Percentiles rank a stretch among this genome's conserved stretches.
phyloP scores from a whole-genome alignment of 2,329 filamentous ascomycete genomes.

The Aspergillus persii region DNA sequence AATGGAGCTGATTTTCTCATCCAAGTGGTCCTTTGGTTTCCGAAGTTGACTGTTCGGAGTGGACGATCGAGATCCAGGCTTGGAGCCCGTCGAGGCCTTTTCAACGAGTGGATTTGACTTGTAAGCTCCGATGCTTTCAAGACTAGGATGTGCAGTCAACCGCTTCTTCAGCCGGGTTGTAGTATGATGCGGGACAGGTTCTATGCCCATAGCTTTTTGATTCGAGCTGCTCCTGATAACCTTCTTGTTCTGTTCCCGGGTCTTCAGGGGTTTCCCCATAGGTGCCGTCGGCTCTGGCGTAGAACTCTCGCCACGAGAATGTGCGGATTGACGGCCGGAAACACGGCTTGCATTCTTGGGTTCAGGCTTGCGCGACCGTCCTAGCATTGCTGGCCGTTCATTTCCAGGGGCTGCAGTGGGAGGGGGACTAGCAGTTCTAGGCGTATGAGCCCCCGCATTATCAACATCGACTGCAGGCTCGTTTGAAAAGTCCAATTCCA shows the following conservation, averaged over 20 bases:
- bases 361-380: neutral
- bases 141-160: slow-evolving; percentile 31
- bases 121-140: slow-evolving; percentile 32
- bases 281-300: slow-evolving; percentile 9
- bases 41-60: slow-evolving; percentile 40
- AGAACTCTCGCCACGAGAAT: slow-evolving; percentile 16
- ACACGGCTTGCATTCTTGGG: neutral
- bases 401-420: neutral
- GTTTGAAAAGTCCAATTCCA: slow-evolving; percentile 27
- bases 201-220: slow-evolving; percentile 12
- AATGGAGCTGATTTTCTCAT: slow-evolving; percentile 76
- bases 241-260: slow-evolving; percentile 18
- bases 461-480: slow-evolving; percentile 15
- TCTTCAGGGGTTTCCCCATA: slow-evolving; percentile 4
- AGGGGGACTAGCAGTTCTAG: neutral
- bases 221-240: slow-evolving; percentile 16
- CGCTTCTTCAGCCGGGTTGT: slow-evolving; percentile 27
- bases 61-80: slow-evolving; percentile 34
- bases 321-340: neutral
- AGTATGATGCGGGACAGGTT: slow-evolving; percentile 22
- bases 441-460: slow-evolving; percentile 2
- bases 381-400: neutral
- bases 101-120: slow-evolving; percentile 24
- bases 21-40: slow-evolving; percentile 65
- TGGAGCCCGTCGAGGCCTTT: slow-evolving; percentile 15